Conservation (phyloP, 2,329 filamentous ascomycete genomes). For the Aspergillus jensenii region DNA sequence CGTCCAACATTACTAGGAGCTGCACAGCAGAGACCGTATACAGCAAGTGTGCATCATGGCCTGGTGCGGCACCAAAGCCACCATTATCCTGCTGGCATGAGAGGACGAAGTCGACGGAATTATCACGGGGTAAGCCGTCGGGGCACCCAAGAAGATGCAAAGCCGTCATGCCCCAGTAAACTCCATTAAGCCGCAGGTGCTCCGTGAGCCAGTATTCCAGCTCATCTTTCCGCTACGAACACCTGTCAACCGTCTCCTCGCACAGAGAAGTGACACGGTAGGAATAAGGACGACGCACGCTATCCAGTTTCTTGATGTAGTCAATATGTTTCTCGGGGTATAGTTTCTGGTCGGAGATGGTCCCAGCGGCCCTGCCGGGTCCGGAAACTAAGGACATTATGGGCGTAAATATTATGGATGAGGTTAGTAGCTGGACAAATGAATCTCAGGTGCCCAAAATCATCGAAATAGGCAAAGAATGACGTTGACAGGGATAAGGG, state of each 20-base stretch:
- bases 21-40: conserved; percentile 95
- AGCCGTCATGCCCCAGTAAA: conserved; percentile 94
- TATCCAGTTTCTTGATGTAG: conserved; percentile 92
- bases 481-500: not conserved
- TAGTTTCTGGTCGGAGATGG: conserved; percentile 51
- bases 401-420: not conserved
- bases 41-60: conserved; percentile 93
- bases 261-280: conserved; percentile 21
- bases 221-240: conserved; percentile 76
- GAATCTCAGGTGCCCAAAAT: not conserved
- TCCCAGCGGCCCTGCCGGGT: conserved; percentile 53
- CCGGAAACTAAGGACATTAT: conserved; percentile 62
- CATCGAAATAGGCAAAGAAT: not conserved
- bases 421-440: not conserved
- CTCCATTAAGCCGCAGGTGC: conserved; percentile 88
- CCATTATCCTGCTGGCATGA: conserved; percentile 88
- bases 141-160: conserved; percentile 81
- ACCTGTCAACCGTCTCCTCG: conserved; percentile 30
- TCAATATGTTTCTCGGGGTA: conserved; percentile 71
- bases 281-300: conserved; percentile 54
- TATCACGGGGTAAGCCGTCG: conserved; percentile 74
- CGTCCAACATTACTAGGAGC: conserved; percentile 83
- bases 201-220: conserved; percentile 98
- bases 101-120: conserved; percentile 88
- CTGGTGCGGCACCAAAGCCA: conserved; percentile 90